Percentiles rank a stretch among this genome's conserved stretches.
These are phyloP conservation scores for Plasmodium gaboni DNA, from an alignment of 169 alveolate species.

Conservation along the genomic window DNA sequence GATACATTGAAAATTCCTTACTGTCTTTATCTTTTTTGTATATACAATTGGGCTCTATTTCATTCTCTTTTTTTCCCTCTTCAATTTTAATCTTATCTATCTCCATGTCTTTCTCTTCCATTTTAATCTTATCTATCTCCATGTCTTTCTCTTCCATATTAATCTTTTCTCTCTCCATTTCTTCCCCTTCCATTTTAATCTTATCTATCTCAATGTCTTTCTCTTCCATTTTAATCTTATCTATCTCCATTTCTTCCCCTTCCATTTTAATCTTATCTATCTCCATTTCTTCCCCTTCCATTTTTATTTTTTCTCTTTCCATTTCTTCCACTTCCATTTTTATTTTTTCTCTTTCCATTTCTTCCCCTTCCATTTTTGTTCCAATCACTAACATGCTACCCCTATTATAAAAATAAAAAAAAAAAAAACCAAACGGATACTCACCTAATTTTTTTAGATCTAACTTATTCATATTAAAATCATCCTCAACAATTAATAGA, in stretches of 20 bases:
- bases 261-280: too few relatives aligned
- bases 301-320: too few relatives aligned
- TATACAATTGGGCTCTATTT: not conserved
- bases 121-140: too few relatives aligned
- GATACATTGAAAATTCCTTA: not conserved
- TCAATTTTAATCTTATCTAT: too few relatives aligned
- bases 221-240: not conserved
- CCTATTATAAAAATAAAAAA: slow-evolving; percentile 12
- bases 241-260: too few relatives aligned
- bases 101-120: too few relatives aligned
- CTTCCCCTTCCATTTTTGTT: not conserved
- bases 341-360: not conserved
- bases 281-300: too few relatives aligned
- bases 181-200: too few relatives aligned
- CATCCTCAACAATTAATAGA: slow-evolving; percentile 12
- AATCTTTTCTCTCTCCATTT: too few relatives aligned
- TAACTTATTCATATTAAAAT: not conserved
- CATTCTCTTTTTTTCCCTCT: not conserved
- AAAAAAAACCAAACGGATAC: not conserved
- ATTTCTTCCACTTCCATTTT: not conserved
- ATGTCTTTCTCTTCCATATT: too few relatives aligned
- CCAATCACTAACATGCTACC: slow-evolving; percentile 13
- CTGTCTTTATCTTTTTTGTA: not conserved
- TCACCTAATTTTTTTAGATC: not conserved
- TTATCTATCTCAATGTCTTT: not conserved